A percentile compares a stretch with the other conserved stretches of the same genome.
Conservation (phyloP, 305 asterid genomes). For the Solanum chacoense region DNA sequence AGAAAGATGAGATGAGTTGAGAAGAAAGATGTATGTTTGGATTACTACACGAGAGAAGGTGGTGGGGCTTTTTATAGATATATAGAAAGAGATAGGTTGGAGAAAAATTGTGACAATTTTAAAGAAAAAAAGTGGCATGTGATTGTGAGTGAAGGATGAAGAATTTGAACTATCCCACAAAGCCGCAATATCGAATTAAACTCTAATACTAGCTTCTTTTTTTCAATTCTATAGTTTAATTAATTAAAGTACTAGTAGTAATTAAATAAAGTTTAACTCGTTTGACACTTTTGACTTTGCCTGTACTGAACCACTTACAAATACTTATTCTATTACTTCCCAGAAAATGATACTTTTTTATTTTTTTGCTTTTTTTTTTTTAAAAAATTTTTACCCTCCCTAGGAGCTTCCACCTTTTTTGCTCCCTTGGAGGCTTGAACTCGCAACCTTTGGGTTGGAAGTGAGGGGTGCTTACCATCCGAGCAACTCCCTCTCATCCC, state of each 20-base stretch:
- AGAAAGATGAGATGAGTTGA: background rate
- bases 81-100: background rate
- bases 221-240: background rate
- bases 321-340: background rate
- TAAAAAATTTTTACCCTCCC: too few relatives aligned
- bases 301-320: background rate
- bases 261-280: background rate
- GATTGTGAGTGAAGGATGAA: background rate
- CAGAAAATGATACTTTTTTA: background rate
- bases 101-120: background rate
- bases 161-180: background rate
- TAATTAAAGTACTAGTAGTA: background rate
- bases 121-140: background rate
- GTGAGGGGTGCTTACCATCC: too few relatives aligned
- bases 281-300: background rate
- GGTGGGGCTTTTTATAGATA: slow-evolving; percentile 2
- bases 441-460: too few relatives aligned
- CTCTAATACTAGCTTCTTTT: background rate
- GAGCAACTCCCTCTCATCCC: background rate
- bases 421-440: too few relatives aligned
- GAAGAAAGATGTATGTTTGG: background rate
- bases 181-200: background rate
- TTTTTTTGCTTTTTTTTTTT: too few relatives aligned
- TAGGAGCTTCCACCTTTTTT: too few relatives aligned
- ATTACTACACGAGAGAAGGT: slow-evolving; percentile 1